Evolutionary conservation across 2,329 filamentous ascomycete species (phyloP).

Genomic region (Penicillium italicum): DNA sequence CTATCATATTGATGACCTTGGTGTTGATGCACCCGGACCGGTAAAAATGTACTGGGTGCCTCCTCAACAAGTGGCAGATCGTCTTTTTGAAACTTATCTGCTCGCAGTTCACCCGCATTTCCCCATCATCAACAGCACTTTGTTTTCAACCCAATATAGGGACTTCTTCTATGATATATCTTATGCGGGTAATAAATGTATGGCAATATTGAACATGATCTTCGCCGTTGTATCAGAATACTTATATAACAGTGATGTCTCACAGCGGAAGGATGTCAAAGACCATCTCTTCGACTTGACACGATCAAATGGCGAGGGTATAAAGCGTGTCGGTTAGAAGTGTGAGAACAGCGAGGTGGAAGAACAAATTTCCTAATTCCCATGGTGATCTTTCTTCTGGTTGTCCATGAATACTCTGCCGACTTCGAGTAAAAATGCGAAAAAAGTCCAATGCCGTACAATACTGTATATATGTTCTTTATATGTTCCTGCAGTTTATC

Average conservation of each 20-base stretch:
- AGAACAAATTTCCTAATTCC: too few species aligned
- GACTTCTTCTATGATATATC: conserved; percentile 22
- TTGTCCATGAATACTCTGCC: background rate
- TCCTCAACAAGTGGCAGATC: conserved; percentile 30
- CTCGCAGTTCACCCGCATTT: conserved; percentile 35
- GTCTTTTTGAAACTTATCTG: conserved; percentile 37
- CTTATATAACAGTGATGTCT: conserved; percentile 28
- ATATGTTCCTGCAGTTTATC: background rate
- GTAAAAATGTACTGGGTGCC: conserved; percentile 37
- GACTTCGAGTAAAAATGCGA: background rate
- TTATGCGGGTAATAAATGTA: conserved; percentile 31
- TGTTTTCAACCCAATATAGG: conserved; percentile 34
- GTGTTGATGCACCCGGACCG: conserved; percentile 31
- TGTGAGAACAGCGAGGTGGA: too few species aligned
- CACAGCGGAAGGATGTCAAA: conserved; percentile 27
- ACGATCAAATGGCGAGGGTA: too few species aligned
- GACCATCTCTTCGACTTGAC: conserved; percentile 33
- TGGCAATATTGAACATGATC: conserved; percentile 42
- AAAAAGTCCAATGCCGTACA: background rate
- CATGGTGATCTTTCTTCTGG: background rate
- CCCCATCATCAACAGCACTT: conserved; percentile 35
- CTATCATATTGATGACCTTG: conserved; percentile 37
- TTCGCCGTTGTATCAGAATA: conserved; percentile 40
- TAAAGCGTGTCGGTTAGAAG: too few species aligned
- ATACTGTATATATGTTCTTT: background rate